Conservation (phyloP, 345 rosid genomes). For the Carallia brachiata region DNA sequence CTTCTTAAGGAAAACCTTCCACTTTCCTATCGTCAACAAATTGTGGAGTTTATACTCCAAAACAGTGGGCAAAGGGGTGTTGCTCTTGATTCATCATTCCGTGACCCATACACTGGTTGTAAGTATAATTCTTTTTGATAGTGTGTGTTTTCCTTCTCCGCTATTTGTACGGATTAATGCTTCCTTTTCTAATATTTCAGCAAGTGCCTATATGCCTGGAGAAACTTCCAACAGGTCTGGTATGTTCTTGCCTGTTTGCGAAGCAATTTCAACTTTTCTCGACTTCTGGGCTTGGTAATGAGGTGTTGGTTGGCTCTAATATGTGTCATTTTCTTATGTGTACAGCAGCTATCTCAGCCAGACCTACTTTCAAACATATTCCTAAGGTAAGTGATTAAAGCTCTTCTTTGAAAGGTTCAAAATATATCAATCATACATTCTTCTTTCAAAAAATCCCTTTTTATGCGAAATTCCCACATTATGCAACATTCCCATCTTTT, state of each 20-base stretch:
- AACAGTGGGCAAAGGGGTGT: constrained; percentile 80
- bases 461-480: not conserved
- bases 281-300: not conserved
- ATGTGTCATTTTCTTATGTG: constrained; percentile 25
- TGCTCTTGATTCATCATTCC: constrained; percentile 70
- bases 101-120: constrained; percentile 97
- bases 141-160: constrained; percentile 3
- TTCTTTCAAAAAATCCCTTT: not conserved
- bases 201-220: constrained; percentile 92
- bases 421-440: not conserved
- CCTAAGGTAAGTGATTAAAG: constrained; percentile 64
- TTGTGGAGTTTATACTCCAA: constrained; percentile 90
- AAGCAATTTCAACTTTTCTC: not conserved
- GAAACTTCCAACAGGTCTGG: constrained; percentile 68
- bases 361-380: constrained; percentile 77
- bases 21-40: constrained; percentile 85
- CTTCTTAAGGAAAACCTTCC: constrained; percentile 97
- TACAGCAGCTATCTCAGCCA: constrained; percentile 52
- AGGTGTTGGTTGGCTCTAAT: constrained; percentile 7
- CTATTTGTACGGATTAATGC: constrained; percentile 10
- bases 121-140: constrained; percentile 23
- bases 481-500: constrained; percentile 2
- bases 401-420: constrained; percentile 2
- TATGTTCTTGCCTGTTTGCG: constrained; percentile 33
- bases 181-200: constrained; percentile 44